Evolutionary conservation across 2,329 filamentous ascomycete genomes (phyloP).

Genomic region (Rutstroemia sp.): DNA sequence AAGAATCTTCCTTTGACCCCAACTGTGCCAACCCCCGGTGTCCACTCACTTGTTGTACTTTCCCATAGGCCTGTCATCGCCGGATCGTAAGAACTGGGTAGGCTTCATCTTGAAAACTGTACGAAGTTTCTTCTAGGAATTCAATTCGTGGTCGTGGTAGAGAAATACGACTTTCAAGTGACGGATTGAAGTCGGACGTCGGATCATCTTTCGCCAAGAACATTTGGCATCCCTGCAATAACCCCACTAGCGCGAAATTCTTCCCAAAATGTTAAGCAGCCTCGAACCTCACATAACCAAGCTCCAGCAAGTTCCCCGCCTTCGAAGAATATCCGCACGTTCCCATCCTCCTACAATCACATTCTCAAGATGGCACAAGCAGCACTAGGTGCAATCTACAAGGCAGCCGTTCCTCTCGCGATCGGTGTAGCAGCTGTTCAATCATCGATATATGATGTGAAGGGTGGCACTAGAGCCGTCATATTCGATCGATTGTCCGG

Average conservation of each 20-base stretch:
- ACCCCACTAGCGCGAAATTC: slow-evolving; percentile 20
- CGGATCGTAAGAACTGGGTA: slow-evolving; percentile 27
- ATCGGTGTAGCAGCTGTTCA: slow-evolving; percentile 61
- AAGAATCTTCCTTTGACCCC: slow-evolving; percentile 6
- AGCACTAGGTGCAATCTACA: slow-evolving; percentile 54
- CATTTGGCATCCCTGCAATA: slow-evolving; percentile 12
- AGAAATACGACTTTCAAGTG: not conserved
- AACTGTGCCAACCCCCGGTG: not conserved
- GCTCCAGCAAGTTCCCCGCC: slow-evolving; percentile 7
- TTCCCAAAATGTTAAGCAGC: slow-evolving; percentile 22
- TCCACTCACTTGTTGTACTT: slow-evolving; percentile 31
- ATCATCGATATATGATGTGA: slow-evolving; percentile 91
- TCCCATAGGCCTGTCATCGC: slow-evolving; percentile 27
- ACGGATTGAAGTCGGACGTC: slow-evolving; percentile 7
- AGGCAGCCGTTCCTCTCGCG: slow-evolving; percentile 65
- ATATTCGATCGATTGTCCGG: slow-evolving; percentile 93
- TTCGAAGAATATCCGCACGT: slow-evolving; percentile 9
- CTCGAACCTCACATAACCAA: not conserved
- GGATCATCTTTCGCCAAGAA: slow-evolving; percentile 17
- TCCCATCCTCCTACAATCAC: slow-evolving; percentile 1
- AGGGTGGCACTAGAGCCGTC: slow-evolving; percentile 87
- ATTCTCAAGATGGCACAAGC: slow-evolving; percentile 38
- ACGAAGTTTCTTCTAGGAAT: not conserved
- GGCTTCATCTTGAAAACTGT: slow-evolving; percentile 28
- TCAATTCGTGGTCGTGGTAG: not conserved